Evolutionary conservation across 352 stramenopile species (phyloP), one percentile per base, ranked within the genome.

Genomic region (Phytophthora quininea): DNA sequence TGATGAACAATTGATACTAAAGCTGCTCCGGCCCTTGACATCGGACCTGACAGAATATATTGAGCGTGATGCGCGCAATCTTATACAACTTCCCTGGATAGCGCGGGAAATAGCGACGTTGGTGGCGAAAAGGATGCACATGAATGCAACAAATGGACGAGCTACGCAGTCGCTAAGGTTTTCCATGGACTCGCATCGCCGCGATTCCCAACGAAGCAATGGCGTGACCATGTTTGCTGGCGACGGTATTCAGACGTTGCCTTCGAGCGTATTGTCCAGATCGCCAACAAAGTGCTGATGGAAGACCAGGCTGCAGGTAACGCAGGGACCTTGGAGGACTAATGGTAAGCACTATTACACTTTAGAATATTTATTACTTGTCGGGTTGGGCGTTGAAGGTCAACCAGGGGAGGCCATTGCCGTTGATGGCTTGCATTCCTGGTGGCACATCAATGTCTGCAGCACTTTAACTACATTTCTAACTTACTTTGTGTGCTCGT

Each of bases 161-260:
- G 75, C 57, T 83, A 88, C 64, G 86, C 70, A n/a, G 81, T 94
- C 47, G 85, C 86, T 1, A 87, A 88, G 37, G 73, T 96, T 33
- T 90, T 94, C 57, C 88, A 96, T 45, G 88, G 88, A 5, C 69
- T 96, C 30, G 71, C 78, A 42, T 90, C 77, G 29, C 86, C 86
- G 31, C 81, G 75, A 43, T 90, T 92, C 52, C 76, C 83, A 11
- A 72, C 74, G 0, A 67, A 75, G 12, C 64, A 76, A 37, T 96
- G 88, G 88, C 82, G 81, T 0, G 76, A 93, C 32, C 76, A 92
- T 62, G 49, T 69, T 30, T 79, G 67, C 52, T 96, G 88, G 88
- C 75, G 83, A 19, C 83, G 82, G 49, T 90, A 93, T 62, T 63
- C 76, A 1, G 65, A 77, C 35, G 74, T 93, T 29, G 82, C 86